These are phyloP conservation scores for Plenodomus biglobosus DNA, from an alignment of 2,329 filamentous ascomycete genomes.

Conservation along the genomic window DNA sequence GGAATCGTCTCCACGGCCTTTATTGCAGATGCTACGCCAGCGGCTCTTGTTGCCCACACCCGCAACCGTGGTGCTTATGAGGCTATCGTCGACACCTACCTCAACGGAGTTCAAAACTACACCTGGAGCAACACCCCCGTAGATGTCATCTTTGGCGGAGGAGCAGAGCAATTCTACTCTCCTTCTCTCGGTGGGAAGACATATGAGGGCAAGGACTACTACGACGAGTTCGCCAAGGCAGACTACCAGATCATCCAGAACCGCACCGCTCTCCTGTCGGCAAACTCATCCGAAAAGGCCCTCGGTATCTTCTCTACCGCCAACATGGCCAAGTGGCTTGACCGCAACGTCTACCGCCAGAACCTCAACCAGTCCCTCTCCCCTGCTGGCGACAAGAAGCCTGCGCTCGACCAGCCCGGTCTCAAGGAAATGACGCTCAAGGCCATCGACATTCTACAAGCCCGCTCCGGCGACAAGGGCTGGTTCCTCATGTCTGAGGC, in stretches of 20 bases:
- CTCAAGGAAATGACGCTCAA: constrained; percentile 90
- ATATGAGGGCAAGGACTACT: constrained; percentile 72
- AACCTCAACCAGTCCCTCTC: constrained; percentile 71
- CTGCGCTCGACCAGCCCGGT: constrained; percentile 75
- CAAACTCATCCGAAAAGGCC: constrained; percentile 62
- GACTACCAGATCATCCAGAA: constrained; percentile 73
- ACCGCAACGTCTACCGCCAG: constrained; percentile 75
- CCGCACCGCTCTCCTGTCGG: constrained; percentile 67
- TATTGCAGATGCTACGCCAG: constrained; percentile 80
- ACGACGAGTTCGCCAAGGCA: constrained; percentile 67
- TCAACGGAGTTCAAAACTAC: constrained; percentile 77
- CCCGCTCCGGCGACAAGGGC: constrained; percentile 65
- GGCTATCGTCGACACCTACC: constrained; percentile 71
- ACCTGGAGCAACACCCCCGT: constrained; percentile 73
- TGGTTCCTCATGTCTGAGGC: constrained; percentile 90
- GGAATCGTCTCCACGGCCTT: constrained; percentile 76
- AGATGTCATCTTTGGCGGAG: constrained; percentile 80
- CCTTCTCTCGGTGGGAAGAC: constrained; percentile 59
- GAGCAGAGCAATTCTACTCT: constrained; percentile 75
- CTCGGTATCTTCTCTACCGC: constrained; percentile 76
- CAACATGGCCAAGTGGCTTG: constrained; percentile 82
- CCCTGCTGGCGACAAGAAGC: constrained; percentile 63
- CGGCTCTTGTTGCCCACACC: constrained; percentile 63
- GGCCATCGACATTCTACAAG: constrained; percentile 76
- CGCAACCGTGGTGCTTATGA: constrained; percentile 69